These are phyloP conservation scores for Evernia prunastri DNA, from an alignment of 495 filamentous ascomycete genomes.

Conservation along the genomic window DNA sequence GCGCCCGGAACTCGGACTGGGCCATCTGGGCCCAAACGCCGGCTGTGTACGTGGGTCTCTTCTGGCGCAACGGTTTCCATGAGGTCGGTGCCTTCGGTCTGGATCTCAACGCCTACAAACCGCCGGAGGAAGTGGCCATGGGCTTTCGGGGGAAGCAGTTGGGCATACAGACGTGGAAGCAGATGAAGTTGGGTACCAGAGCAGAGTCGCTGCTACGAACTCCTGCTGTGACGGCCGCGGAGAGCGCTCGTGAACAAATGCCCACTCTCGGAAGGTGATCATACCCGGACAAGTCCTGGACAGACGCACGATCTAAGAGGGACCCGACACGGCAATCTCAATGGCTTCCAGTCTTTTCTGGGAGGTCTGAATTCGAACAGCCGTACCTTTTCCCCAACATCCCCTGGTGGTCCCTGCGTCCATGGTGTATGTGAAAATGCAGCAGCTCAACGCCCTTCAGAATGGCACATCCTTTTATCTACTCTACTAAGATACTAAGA, in stretches of 20 bases:
- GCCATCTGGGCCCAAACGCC: background rate
- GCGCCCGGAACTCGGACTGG: background rate
- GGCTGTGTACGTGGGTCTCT: background rate
- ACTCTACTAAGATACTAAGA: no score
- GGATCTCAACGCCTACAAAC: background rate
- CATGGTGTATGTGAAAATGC: background rate
- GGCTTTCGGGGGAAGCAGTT: background rate
- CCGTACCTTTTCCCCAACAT: background rate
- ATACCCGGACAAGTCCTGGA: background rate
- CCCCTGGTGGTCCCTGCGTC: background rate
- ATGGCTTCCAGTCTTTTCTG: background rate
- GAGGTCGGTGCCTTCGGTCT: background rate
- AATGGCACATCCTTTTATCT: no score
- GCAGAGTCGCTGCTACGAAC: background rate
- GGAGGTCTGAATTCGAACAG: background rate
- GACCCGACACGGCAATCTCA: no score
- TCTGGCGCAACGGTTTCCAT: background rate
- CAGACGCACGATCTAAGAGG: background rate
- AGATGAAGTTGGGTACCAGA: conserved; percentile 1
- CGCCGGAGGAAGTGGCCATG: background rate
- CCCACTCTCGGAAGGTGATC: background rate
- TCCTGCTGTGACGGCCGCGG: background rate
- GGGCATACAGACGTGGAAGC: background rate
- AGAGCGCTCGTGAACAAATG: background rate
- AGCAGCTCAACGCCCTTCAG: background rate